Evolutionary conservation across 108 stramenopile genomes (phyloP), one percentile per base, ranked within the genome.

Genomic region (Chaetoceros muelleri): DNA sequence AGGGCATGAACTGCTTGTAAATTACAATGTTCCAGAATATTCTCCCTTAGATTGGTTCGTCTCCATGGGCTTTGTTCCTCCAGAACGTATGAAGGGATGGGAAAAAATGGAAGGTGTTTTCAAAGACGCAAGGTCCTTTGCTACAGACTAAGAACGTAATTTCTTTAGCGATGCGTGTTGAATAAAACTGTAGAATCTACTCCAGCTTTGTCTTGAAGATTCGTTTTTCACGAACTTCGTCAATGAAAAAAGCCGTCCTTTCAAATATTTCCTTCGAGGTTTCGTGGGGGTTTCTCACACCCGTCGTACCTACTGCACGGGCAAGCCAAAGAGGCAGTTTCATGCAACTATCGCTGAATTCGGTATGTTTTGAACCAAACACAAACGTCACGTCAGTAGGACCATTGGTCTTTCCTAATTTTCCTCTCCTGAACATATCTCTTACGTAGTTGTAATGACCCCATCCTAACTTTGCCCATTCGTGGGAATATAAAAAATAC

Each of bases 21-120:
- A 85, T 56, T 91, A 91, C 81, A 91, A 91, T 65, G 80, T 91
- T 2, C 89, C 89, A 8, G 57, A 74, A 25, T 91, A 84, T 46
- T 73, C 74, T 25, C 75, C 89, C 28, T 51, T 91, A 28, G 89
- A 91, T 74, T 91, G 89, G 89, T 86, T 85, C 55, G 58, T 91
- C 22, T 79, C 73, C 46, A 55, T 82, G 64, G 89, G 89, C 8
- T 91, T 83, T 57, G 75, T 86, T 18, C 89, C 89, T 20, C 83
- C 85, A 29, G 89, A 91, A 53, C 73, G 80, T 53, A 69, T 67
- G 61, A 69, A 58, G 19, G 63, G 55, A 31, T 90, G 82, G 84
- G 47, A 66, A 28, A 74, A 72, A 57, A 57, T 80, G 2, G 79
- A 80, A 30, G 48, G 74, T 28, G 70, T 62, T 26, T 49, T 80